Evolutionary conservation across 129 eudicot genomes (phyloP).

Genomic region (Escallonia herrerae): DNA sequence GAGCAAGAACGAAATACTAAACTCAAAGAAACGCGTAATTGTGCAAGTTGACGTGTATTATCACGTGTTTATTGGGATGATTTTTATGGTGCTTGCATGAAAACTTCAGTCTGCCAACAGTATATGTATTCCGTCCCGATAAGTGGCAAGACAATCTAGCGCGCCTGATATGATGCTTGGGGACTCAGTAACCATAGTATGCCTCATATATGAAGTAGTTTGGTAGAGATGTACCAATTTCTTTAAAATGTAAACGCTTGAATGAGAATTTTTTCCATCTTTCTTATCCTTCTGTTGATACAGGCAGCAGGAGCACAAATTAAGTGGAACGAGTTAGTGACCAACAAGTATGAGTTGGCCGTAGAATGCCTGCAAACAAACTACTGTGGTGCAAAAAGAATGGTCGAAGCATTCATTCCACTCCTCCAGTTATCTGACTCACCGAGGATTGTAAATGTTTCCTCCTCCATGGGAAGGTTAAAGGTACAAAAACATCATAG

Average conservation of each 20-base stretch:
- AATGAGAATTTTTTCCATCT: no score
- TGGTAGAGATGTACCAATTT: neutral
- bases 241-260: neutral
- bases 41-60: no score
- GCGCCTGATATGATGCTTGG: no score
- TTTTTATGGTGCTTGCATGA: no score
- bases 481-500: constrained; percentile 25
- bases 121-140: no score
- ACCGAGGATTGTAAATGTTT: constrained; percentile 67
- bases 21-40: no score
- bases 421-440: constrained; percentile 56
- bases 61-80: no score
- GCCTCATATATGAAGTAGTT: neutral
- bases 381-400: constrained; percentile 53
- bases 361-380: constrained; percentile 51
- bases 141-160: no score
- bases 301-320: neutral
- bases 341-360: constrained; percentile 30
- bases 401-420: constrained; percentile 45
- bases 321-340: constrained; percentile 18
- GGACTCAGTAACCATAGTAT: no score
- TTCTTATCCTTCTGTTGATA: neutral
- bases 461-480: constrained; percentile 46
- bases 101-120: no score
- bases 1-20: no score